Evolutionary conservation across 2,329 filamentous ascomycete genomes (phyloP).

Genomic region (Coniochaeta prunicola): DNA sequence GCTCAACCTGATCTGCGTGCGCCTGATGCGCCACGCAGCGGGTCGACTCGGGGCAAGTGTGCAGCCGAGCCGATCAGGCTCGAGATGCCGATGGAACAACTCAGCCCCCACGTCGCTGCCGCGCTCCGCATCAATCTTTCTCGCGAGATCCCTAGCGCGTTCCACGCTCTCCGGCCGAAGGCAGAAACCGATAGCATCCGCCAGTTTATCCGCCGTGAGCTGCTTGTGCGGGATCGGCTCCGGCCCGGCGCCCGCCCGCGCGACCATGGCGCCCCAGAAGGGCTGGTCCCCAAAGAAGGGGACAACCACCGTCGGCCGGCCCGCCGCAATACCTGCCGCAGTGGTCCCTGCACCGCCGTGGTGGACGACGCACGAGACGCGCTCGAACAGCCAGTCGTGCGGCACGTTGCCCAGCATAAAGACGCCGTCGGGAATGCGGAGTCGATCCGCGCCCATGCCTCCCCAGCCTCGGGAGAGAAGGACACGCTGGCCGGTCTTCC

Average conservation of each 20-base stretch:
- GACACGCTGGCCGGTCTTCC: slow-evolving; percentile 61
- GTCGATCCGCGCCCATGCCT: slow-evolving; percentile 65
- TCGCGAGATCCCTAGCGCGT: slow-evolving; percentile 18
- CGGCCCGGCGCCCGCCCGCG: slow-evolving; percentile 66
- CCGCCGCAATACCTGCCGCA: slow-evolving; percentile 76
- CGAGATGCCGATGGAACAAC: slow-evolving; percentile 59
- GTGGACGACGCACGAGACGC: slow-evolving; percentile 74
- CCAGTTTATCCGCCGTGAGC: slow-evolving; percentile 24
- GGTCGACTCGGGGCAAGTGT: slow-evolving; percentile 54
- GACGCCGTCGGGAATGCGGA: slow-evolving; percentile 63
- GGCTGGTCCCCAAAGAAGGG: slow-evolving; percentile 85
- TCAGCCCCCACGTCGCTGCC: slow-evolving; percentile 54
- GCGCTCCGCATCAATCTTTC: slow-evolving; percentile 18
- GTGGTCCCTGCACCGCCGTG: slow-evolving; percentile 86
- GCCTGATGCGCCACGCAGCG: slow-evolving; percentile 65
- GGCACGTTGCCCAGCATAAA: slow-evolving; percentile 81
- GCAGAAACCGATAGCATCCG: slow-evolving; percentile 24
- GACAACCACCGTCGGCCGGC: slow-evolving; percentile 73
- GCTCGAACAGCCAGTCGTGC: slow-evolving; percentile 84
- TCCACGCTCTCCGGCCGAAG: slow-evolving; percentile 18
- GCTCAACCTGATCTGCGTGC: slow-evolving; percentile 58
- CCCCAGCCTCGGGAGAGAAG: slow-evolving; percentile 87
- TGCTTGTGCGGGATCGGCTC: slow-evolving; percentile 25
- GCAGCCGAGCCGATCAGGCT: slow-evolving; percentile 58
- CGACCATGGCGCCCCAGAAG: slow-evolving; percentile 75